Evolutionary conservation across 352 stramenopile genomes (phyloP), one percentile per base, ranked within the genome.

Genomic region (Pythium phragmitis): DNA sequence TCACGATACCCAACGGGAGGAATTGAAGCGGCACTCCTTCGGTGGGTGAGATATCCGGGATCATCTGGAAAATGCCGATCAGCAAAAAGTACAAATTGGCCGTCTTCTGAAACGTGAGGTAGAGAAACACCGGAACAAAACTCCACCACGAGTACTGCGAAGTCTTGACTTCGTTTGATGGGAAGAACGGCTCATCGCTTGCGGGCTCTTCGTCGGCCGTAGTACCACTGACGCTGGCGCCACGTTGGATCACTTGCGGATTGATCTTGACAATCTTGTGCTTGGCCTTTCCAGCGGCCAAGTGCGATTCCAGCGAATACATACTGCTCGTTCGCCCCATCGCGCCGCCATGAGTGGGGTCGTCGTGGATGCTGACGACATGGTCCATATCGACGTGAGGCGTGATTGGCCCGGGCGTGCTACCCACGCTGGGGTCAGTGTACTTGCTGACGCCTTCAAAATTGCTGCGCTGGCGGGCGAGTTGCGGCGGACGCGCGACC

Each of bases 131-230:
- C 0, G 88, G 88, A 23, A 91, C 74, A 63, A 96, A 94, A 62
- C 78, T 94, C 86, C 86, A 96, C 85, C 83, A 93, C 61, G 87
- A 93, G 67, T 94, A 96, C 73, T 96, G 77, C 16, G 83, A 91
- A 43, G 88, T 96, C 61, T 80, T 86, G 57, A 96, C 80, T 61
- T 92, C 85, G 69, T 95, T 95, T 2, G 78, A 85, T 9, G 79
- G 69, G 39, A 91, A 93, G 30, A 75, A 65, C 19, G 75, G 65
- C 41, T 85, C 76, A 12, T 37, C 58, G 16, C 47, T 63, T 13
- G 61, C 57, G 2, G 28, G 16, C 4, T 81, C 68, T 1, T 69
- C 67, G 39, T 19, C 39, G 13, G 6, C 14, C 0, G n/a, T 23
- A 2, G 42, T 43, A 1, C 33, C 16, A 9, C 12, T 19, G 23